A percentile compares a stretch with the other conserved stretches of the same genome.
phyloP scores from a whole-genome alignment of 495 filamentous ascomycete species.

The Aspergillus olivimuriae region DNA sequence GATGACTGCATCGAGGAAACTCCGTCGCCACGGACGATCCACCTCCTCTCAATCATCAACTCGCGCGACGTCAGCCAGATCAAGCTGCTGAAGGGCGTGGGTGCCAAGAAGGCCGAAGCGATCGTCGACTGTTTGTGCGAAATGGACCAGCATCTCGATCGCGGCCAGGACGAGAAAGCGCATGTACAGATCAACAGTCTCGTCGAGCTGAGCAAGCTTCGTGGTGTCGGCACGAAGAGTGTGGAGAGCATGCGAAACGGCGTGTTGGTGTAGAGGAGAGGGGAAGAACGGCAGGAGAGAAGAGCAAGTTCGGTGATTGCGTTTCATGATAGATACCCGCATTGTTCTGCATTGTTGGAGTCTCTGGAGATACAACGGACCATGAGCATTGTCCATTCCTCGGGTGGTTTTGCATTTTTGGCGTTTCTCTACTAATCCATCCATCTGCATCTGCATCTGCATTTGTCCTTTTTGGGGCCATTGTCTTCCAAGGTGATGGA shows the following conservation, averaged over 20 bases:
- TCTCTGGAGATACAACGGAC: slow-evolving; percentile 25
- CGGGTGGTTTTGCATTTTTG: background rate
- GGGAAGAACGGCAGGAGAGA: too few relatives aligned
- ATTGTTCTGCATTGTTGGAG: slow-evolving; percentile 3
- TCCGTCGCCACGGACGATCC: slow-evolving; percentile 61
- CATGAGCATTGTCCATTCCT: background rate
- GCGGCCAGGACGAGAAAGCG: slow-evolving; percentile 17
- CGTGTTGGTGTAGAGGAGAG: slow-evolving; percentile 26
- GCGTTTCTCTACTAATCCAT: background rate
- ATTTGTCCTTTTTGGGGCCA: background rate
- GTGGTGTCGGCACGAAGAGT: slow-evolving; percentile 45
- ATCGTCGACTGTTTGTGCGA: slow-evolving; percentile 48
- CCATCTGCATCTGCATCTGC: background rate
- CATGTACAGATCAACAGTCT: slow-evolving; percentile 37
- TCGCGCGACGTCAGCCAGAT: slow-evolving; percentile 66
- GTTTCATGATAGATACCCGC: background rate
- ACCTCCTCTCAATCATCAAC: slow-evolving; percentile 80
- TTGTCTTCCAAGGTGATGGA: too few relatives aligned
- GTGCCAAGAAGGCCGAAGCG: slow-evolving; percentile 48
- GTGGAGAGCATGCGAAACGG: slow-evolving; percentile 51
- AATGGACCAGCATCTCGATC: slow-evolving; percentile 29
- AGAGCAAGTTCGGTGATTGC: too few relatives aligned
- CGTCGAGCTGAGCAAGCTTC: slow-evolving; percentile 40
- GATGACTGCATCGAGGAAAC: slow-evolving; percentile 25
- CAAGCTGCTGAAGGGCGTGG: slow-evolving; percentile 59